These are phyloP conservation scores for Sechiopsis laciniata DNA, from an alignment of 306 rosid genomes.

Conservation along the genomic window DNA sequence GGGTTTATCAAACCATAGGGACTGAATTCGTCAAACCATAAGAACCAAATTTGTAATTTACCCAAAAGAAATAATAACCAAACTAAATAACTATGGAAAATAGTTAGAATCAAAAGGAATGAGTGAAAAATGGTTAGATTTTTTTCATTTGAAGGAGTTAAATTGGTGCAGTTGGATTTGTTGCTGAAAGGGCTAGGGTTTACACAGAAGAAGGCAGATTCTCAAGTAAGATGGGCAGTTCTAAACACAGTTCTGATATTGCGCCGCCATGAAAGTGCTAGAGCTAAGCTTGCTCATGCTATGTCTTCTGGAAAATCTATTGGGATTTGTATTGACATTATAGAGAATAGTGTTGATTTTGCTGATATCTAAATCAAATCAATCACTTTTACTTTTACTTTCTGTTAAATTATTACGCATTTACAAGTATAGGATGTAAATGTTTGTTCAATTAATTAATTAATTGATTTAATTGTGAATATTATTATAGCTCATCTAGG, in stretches of 20 bases:
- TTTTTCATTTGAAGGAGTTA: no score
- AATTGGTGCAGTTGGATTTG: slow-evolving; percentile 50
- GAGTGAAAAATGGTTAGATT: slow-evolving; percentile 9
- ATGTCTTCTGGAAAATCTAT: slow-evolving; percentile 63
- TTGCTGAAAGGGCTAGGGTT: slow-evolving; percentile 63
- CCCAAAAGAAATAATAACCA: no score
- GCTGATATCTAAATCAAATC: slow-evolving; percentile 37
- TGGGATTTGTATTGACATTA: slow-evolving; percentile 64
- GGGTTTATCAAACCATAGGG: no score
- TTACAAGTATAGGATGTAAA: no score
- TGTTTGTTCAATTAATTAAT: no score
- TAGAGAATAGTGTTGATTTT: slow-evolving; percentile 51
- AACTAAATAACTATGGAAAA: background rate
- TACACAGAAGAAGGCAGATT: slow-evolving; percentile 86
- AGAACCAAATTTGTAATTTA: no score
- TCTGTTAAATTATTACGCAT: background rate
- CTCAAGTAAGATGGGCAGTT: slow-evolving; percentile 92
- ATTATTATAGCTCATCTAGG: no score
- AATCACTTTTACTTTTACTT: background rate
- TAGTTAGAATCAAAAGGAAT: background rate
- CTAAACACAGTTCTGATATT: slow-evolving; percentile 57
- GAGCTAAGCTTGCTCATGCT: slow-evolving; percentile 70
- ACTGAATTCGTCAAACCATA: no score
- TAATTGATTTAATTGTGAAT: no score
- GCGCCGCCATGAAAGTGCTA: slow-evolving; percentile 71